Evolutionary conservation across 768 basidiomycete genomes (phyloP).

Genomic region (Lentinula sp.): DNA sequence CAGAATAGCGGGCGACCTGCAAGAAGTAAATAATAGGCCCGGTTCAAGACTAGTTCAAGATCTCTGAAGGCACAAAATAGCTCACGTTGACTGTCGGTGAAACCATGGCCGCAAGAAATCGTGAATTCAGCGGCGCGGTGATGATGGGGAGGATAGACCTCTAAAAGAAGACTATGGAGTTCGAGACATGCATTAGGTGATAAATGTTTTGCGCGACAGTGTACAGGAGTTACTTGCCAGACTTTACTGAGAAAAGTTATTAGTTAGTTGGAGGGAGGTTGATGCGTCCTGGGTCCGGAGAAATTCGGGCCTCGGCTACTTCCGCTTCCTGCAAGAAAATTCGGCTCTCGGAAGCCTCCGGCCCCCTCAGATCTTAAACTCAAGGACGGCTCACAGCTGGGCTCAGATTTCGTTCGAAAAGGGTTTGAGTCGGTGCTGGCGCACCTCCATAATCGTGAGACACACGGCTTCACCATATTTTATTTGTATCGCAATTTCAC

Average conservation of each 20-base stretch:
- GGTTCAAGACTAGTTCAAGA: neutral
- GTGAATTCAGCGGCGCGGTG: neutral
- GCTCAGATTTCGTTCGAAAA: too few species aligned
- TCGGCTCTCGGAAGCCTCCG: neutral
- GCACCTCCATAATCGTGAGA: too few species aligned
- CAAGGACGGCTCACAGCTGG: too few species aligned
- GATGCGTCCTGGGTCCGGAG: neutral
- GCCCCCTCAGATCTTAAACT: too few species aligned
- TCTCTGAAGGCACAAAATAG: conserved; percentile 7
- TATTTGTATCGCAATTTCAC: too few species aligned
- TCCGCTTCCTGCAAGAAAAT: neutral
- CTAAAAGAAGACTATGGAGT: neutral
- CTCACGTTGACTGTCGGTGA: conserved; percentile 75
- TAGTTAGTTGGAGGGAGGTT: too few species aligned
- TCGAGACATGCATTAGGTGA: neutral
- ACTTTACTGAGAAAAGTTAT: neutral
- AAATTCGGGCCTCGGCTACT: neutral
- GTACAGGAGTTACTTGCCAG: neutral
- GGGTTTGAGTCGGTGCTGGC: too few species aligned
- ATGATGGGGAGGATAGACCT: neutral
- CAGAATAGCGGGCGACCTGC: conserved; percentile 93
- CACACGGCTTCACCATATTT: too few species aligned
- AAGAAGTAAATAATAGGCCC: conserved; percentile 1
- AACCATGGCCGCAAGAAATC: conserved; percentile 37
- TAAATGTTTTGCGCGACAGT: neutral